Base-by-base conservation (phyloP, 139 green algal genomes). In the Eudorina sp. region DNA sequence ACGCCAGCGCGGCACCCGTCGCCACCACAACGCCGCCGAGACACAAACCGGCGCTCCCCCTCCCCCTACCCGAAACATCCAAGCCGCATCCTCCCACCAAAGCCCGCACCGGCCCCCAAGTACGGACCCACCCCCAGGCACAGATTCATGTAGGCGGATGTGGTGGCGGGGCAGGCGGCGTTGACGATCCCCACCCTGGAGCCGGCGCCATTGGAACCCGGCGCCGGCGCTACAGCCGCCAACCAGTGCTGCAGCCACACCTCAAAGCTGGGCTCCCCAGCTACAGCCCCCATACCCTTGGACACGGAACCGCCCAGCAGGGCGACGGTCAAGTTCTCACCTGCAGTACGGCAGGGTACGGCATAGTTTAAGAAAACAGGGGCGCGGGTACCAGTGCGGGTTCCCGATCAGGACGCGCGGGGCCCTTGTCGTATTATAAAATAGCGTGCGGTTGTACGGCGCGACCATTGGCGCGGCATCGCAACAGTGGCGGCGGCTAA, bases 101-200 rank as follows among this genome's bases (percentile, higher is more conserved):
- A n/a, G n/a, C n/a, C n/a, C n/a, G n/a, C n/a, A n/a, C n/a, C n/a
- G n/a, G n/a, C n/a, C n/a, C n/a, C n/a, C n/a, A n/a, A n/a, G n/a
- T n/a, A n/a, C n/a, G n/a, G n/a, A 4, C 78, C 0, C 45, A 86
- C 80, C 41, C 41, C 4, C 9, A 86, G 62, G 60, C 80, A 86
- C 40, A 86, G 7, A 60, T 86, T 86, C 80, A 86, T 86, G 29
- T 86, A 86, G 0, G 60, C 60, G 3, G 60, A 77, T 0, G 60
- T 19, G 1, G 80, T 86, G 43, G 60, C 80, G 29, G 80, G 80
- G 31, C 80, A 86, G 13, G 60, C 80, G 7, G 80, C 80, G 60
- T 86, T 86, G 36, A 86, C 18, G 3, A 86, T 6, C 29, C 58
- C 27, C 29, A 86, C 80, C 7, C 36, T 84, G 34, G 77, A 84